These are phyloP conservation scores for Penicillium sclerotiorum DNA, from an alignment of 2,329 filamentous ascomycete species.

Conservation along the genomic window DNA sequence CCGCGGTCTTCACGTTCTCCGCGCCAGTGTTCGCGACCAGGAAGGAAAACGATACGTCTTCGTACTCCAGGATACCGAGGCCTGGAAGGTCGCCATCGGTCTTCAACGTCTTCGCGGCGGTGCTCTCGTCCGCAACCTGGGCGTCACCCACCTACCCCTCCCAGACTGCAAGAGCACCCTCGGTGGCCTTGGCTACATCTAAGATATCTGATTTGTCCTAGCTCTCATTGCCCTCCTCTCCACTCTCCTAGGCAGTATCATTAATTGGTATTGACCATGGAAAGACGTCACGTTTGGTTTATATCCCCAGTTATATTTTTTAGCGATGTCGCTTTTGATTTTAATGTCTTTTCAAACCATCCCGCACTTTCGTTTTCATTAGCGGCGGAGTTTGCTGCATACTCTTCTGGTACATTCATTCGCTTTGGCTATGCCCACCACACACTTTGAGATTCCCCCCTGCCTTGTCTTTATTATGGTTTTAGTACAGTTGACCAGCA, in stretches of 20 bases:
- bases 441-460: conserved; percentile 27
- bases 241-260: background rate
- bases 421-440: conserved; percentile 15
- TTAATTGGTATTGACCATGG: background rate
- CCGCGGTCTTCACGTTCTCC: conserved; percentile 57
- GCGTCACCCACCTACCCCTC: conserved; percentile 55
- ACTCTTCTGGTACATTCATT: conserved; percentile 25
- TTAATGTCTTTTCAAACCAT: conserved; percentile 8
- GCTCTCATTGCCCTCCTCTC: background rate
- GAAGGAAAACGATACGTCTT: conserved; percentile 66
- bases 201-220: conserved; percentile 12
- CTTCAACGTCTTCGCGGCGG: conserved; percentile 60
- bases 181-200: conserved; percentile 43
- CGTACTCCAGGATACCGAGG: conserved; percentile 60
- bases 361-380: conserved; percentile 22
- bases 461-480: conserved; percentile 3
- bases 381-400: conserved; percentile 30
- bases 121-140: conserved; percentile 57
- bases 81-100: conserved; percentile 64
- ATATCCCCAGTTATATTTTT: background rate
- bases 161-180: conserved; percentile 47
- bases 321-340: conserved; percentile 8
- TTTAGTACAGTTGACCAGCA: conserved; percentile 21
- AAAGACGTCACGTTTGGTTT: background rate
- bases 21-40: conserved; percentile 60